Evolutionary conservation across 345 rosid genomes (phyloP).

Genomic region (Reutealis trisperma): DNA sequence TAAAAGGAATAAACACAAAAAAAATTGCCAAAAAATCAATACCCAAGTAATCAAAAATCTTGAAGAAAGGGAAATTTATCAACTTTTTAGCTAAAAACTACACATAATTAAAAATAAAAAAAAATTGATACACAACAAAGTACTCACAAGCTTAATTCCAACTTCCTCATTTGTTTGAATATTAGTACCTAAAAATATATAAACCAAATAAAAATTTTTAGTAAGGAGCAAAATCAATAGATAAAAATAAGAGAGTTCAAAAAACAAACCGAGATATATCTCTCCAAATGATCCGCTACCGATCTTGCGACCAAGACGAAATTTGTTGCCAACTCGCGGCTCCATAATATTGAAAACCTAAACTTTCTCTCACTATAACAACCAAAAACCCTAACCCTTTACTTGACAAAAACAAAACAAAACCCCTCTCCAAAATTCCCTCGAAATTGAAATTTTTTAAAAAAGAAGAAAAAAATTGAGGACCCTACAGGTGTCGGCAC

Average conservation of each 20-base stretch:
- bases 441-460: not conserved
- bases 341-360: slow-evolving; percentile 47
- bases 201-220: not conserved
- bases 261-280: slow-evolving; percentile 84
- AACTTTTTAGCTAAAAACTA: not conserved
- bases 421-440: not conserved
- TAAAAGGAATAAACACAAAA: too few relatives aligned
- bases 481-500: not conserved
- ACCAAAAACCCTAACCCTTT: slow-evolving; percentile 5
- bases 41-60: not conserved
- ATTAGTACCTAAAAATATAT: slow-evolving; percentile 58
- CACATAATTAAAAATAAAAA: not conserved
- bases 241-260: not conserved
- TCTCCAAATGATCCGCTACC: slow-evolving; percentile 99
- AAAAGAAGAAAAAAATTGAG: not conserved
- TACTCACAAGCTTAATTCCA: slow-evolving; percentile 92
- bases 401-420: not conserved
- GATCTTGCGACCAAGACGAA: slow-evolving; percentile 89
- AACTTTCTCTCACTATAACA: not conserved
- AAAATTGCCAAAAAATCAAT: not conserved
- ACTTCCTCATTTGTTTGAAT: slow-evolving; percentile 91
- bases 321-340: slow-evolving; percentile 85
- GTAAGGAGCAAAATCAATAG: slow-evolving; percentile 7
- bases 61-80: too few relatives aligned
- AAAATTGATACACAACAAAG: not conserved